phyloP scores from a whole-genome alignment of 805 yeast genomes.

The Schizosaccharomyces octosporus region DNA sequence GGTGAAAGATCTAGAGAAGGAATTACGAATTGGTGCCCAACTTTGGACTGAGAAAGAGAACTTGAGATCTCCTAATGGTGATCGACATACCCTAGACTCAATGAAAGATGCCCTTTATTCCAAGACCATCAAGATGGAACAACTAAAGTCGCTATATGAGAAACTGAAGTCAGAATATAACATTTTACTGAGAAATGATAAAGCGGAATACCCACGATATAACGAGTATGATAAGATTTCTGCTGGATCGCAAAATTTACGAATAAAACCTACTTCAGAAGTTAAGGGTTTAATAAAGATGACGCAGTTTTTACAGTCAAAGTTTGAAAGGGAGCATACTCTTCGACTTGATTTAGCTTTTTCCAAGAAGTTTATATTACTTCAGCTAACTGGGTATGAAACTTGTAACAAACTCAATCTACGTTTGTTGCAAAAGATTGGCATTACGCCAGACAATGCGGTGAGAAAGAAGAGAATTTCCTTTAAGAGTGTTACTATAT shows the following conservation, averaged over 20 bases:
- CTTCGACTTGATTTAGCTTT: constrained; percentile 13
- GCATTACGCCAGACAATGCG: constrained; percentile 11
- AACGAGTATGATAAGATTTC: neutral
- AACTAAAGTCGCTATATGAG: neutral
- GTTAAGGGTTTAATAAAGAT: constrained; percentile 3
- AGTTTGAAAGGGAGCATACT: constrained; percentile 7
- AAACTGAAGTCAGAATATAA: neutral
- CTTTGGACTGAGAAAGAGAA: neutral
- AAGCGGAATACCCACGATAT: neutral
- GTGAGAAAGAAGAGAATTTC: constrained; percentile 5
- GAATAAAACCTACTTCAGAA: neutral
- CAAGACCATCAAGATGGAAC: neutral
- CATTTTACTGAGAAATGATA: neutral
- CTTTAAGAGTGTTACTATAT: constrained; percentile 10
- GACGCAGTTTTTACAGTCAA: constrained; percentile 8
- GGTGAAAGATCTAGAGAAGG: neutral
- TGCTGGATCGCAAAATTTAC: neutral
- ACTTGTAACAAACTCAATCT: constrained; percentile 12
- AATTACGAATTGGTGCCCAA: neutral
- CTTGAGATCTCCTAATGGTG: neutral
- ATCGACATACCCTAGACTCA: neutral
- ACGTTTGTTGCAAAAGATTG: constrained; percentile 11
- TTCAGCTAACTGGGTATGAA: constrained; percentile 12
- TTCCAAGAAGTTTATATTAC: constrained; percentile 13
- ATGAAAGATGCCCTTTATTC: neutral